Evolutionary conservation across 805 yeast genomes (phyloP), one percentile per base, ranked within the genome.

Genomic region (Hyphopichia homilentoma): DNA sequence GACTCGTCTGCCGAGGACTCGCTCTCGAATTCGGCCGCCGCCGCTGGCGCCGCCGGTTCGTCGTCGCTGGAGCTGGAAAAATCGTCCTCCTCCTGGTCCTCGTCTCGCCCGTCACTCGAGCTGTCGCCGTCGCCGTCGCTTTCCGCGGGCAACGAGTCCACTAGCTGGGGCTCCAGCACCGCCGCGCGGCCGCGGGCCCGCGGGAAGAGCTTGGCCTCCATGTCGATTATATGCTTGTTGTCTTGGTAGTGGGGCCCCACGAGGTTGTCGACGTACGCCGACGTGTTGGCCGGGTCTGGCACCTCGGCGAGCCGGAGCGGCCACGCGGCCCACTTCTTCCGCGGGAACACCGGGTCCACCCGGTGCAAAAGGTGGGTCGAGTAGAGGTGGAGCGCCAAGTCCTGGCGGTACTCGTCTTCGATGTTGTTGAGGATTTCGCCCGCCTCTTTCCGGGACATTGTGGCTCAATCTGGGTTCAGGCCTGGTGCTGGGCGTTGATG

Each of bases 381-480:
- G 50, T 81, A 84, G 3, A 85, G 54, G 54, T 84, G 95, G 2
- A 76, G 47, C 1, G 82, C 70, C 19, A 84, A 55, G 52, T 84
- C 88, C 8, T 54, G 54, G 20, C 78, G 54, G 38, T 68, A 74
- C 2, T 68, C 67, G 9, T 60, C 60, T 41, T 81, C 85, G 16
- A 79, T 29, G 6, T 44, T 23, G 8, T 50, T 44, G n/a, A 61
- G 35, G 5, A 52, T 44, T 25, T 46, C 50, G 16, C 44, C 44
- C 28, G 47, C 35, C 34, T 55, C 63, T 16, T 32, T 20, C 23
- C 30, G 29, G 5, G 38, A n/a, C n/a, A n/a, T n/a, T 29, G n/a
- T n/a, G n/a, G n/a, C n/a, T n/a, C n/a, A n/a, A n/a, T n/a, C n/a
- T n/a, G n/a, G n/a, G n/a, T n/a, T n/a, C n/a, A n/a, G n/a, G n/a